Conservation (phyloP, 169 alveolate genomes). For the Eimeria tenella region DNA sequence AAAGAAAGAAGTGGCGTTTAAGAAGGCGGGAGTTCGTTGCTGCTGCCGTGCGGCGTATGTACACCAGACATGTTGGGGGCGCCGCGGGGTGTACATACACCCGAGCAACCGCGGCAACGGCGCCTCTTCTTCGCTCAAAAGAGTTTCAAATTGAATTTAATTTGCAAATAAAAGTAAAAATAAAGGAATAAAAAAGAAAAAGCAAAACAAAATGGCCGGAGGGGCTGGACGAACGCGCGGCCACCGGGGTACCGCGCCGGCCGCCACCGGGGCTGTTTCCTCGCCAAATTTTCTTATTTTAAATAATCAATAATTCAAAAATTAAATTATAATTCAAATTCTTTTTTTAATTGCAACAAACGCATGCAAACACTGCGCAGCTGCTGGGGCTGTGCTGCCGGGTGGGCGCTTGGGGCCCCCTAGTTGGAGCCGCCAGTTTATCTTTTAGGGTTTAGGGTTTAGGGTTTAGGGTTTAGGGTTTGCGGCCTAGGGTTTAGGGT, state of each 20-base stretch:
- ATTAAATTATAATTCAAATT: too few relatives aligned
- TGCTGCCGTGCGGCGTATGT: too few relatives aligned
- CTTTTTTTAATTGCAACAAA: too few relatives aligned
- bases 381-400: not conserved
- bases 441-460: not conserved
- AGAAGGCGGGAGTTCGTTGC: too few relatives aligned
- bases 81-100: too few relatives aligned
- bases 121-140: not conserved
- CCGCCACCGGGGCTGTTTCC: too few relatives aligned
- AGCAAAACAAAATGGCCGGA: not conserved
- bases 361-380: not conserved
- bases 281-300: not conserved
- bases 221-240: too few relatives aligned
- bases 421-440: not conserved
- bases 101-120: too few relatives aligned
- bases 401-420: too few relatives aligned
- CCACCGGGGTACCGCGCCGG: too few relatives aligned
- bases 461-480: conserved; percentile 22
- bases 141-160: not conserved
- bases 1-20: too few relatives aligned
- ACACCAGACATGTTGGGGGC: too few relatives aligned
- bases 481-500: conserved; percentile 19
- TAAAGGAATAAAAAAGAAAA: not conserved
- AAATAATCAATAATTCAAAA: not conserved
- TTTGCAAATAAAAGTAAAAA: not conserved